Evolutionary conservation across 345 rosid genomes (phyloP).

Genomic region (Kernera saxatilis): DNA sequence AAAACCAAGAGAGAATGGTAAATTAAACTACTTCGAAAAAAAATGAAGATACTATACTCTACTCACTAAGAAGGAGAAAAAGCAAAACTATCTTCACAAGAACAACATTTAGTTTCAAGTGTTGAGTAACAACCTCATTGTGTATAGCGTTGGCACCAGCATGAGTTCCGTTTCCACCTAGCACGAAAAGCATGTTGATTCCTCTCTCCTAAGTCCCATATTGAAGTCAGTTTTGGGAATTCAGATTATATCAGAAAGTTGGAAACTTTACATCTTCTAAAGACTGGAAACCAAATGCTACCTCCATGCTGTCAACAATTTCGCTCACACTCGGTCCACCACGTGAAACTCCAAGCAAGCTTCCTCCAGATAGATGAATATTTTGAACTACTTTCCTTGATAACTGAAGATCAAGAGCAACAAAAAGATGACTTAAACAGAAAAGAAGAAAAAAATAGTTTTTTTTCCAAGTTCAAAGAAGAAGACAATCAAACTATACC

Average conservation of each 20-base stretch:
- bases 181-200: slow-evolving; percentile 98
- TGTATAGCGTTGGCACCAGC: slow-evolving; percentile 98
- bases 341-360: slow-evolving; percentile 79
- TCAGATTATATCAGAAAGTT: background rate
- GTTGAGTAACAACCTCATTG: slow-evolving; percentile 55
- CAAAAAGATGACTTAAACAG: background rate
- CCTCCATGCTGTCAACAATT: slow-evolving; percentile 84
- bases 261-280: background rate
- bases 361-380: slow-evolving; percentile 97
- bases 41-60: background rate
- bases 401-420: slow-evolving; percentile 46
- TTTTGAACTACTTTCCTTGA: slow-evolving; percentile 95
- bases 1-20: background rate
- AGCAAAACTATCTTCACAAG: background rate
- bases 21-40: background rate
- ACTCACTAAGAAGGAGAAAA: background rate
- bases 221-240: background rate
- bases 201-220: slow-evolving; percentile 60
- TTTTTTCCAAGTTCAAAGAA: background rate
- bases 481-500: slow-evolving; percentile 34
- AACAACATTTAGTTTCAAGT: background rate
- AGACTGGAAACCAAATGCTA: slow-evolving; percentile 9
- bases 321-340: slow-evolving; percentile 62
- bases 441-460: background rate
- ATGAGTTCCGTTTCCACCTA: slow-evolving; percentile 98